phyloP scores from a whole-genome alignment of 352 stramenopile species.

The Phytophthora pinifolia region DNA sequence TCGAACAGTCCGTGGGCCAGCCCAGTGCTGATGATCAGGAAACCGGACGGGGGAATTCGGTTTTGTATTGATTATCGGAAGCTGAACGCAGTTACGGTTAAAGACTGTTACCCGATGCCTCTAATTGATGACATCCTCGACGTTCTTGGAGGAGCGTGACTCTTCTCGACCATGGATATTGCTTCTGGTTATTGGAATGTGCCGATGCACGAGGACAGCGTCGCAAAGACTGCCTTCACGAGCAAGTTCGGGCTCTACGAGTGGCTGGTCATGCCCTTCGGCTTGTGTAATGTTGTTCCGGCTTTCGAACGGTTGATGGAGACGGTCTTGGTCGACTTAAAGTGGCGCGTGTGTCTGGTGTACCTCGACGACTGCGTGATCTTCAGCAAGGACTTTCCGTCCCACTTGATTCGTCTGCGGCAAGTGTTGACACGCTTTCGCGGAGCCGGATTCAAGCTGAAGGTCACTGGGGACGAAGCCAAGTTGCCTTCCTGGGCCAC shows the following conservation, averaged over 20 bases:
- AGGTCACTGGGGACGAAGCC: slow-evolving; percentile 1
- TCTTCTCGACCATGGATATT: slow-evolving; percentile 1
- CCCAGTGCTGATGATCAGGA: no score
- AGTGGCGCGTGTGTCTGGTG: background rate
- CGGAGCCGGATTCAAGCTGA: background rate
- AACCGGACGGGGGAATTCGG: background rate
- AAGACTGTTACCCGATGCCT: slow-evolving; percentile 1
- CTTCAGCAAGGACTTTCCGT: slow-evolving; percentile 1
- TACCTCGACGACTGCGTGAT: background rate
- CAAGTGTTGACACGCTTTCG: background rate
- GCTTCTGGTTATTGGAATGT: background rate
- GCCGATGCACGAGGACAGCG: background rate
- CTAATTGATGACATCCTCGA: slow-evolving; percentile 2
- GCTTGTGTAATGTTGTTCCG: background rate
- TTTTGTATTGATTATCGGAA: background rate
- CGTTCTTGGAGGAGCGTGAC: background rate
- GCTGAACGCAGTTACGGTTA: background rate
- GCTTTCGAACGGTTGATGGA: background rate
- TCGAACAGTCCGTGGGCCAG: background rate
- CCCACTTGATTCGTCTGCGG: background rate
- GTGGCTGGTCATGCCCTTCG: background rate
- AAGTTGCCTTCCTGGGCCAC: background rate
- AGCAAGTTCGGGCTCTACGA: background rate
- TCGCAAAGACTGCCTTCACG: background rate
- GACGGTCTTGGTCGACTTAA: no score